Evolutionary conservation across 768 basidiomycete genomes (phyloP), one percentile per base, ranked within the genome.

Genomic region (Cyclocybe cylindracea): DNA sequence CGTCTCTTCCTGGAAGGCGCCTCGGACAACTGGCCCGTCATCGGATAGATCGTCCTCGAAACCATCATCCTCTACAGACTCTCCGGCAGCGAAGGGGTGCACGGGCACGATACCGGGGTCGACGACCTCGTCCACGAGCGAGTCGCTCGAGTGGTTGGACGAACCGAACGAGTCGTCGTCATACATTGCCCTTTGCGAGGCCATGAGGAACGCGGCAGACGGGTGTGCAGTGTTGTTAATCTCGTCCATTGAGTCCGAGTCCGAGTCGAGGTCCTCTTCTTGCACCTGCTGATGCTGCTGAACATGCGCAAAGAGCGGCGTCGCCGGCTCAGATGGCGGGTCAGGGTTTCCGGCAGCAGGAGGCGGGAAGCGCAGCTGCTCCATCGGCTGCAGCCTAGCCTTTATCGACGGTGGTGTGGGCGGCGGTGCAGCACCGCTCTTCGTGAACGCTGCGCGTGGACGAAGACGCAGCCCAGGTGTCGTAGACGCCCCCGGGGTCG

Each of bases 141-240:
- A 86, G 59, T 86, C 84, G 33, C 68, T 74, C 5, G 82, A 84
- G 46, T 78, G 78, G 56, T 82, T 82, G 18, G 82, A 84, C 8
- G 74, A 78, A 4, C 68, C 77, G 44, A 78, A 78, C 0, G 78
- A 79, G 52, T 78, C 78, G 41, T 78, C 78, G 5, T 70, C 77
- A 44, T 77, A 74, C 5, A 67, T 68, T 33, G 74, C 61, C 2
- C 71, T 67, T 55, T 71, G 73, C 0, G 78, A 74, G 3, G 82
- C 85, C 73, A 87, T 79, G 2, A 91, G 70, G 67, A 91, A 89
- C 1, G 86, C 86, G 1, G 82, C 83, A 7, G 86, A 87, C 1
- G 88, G 87, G 56, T 85, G 82, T 4, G 76, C 79, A 3, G 83
- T 78, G 61, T 79, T 77, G 60, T 81, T 75, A 44, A 80, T 69